Evolutionary conservation across 1,284 basidiomycete genomes (phyloP).

Genomic region (Ustilago loliicola): DNA sequence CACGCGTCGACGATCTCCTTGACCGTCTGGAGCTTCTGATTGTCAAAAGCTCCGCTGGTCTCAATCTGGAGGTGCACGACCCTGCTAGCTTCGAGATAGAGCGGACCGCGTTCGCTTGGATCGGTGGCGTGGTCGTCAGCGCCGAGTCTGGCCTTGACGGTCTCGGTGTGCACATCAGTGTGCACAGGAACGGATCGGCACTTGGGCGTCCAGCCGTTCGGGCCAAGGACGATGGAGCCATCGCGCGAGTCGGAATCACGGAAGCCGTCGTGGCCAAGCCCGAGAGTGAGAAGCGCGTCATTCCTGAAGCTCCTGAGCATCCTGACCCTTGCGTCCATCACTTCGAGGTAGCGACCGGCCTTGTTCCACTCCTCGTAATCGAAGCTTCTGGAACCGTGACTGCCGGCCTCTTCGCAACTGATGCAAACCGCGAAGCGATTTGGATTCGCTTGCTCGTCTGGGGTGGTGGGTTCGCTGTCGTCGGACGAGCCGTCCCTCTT

Average conservation of each 20-base stretch:
- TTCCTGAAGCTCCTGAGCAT: conserved; percentile 75
- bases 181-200: conserved; percentile 30
- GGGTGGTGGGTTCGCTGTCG: conserved; percentile 42
- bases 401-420: conserved; percentile 79
- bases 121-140: not conserved
- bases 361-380: conserved; percentile 73
- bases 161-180: conserved; percentile 26
- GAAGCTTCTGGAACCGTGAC: conserved; percentile 71
- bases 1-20: conserved; percentile 25
- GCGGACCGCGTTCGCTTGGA: conserved; percentile 15
- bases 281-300: conserved; percentile 72
- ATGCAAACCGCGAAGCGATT: conserved; percentile 84
- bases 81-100: conserved; percentile 46
- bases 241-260: conserved; percentile 30
- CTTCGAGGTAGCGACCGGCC: conserved; percentile 74
- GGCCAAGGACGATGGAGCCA: conserved; percentile 60
- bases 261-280: conserved; percentile 17
- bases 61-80: conserved; percentile 68
- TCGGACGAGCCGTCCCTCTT: conserved; percentile 16
- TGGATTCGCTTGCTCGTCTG: conserved; percentile 75
- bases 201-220: conserved; percentile 62
- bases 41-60: conserved; percentile 29
- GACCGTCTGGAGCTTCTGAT: conserved; percentile 55
- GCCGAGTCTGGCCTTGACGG: conserved; percentile 23
- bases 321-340: conserved; percentile 79